Evolutionary conservation across 2,329 filamentous ascomycete genomes (phyloP), one percentile per base, ranked within the genome.

Genomic region (Penicillium brasilianum): DNA sequence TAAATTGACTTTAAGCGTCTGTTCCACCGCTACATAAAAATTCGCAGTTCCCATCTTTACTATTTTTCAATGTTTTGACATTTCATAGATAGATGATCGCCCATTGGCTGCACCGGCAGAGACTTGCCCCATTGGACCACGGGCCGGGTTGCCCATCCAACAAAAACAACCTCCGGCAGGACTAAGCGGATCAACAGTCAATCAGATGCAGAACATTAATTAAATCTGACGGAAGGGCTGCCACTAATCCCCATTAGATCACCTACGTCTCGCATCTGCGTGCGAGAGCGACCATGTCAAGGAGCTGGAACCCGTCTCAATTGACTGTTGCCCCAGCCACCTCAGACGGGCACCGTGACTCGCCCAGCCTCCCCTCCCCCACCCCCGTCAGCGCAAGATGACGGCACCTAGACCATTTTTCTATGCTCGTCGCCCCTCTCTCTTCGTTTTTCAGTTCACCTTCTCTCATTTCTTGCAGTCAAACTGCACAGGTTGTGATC

Each of bases 311-410:
- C 48, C 48, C 10, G 48, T 50, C 48, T 34, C 48, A 50, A 50
- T 34, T 18, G 41, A 37, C 25, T 36, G 61, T 60, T 63, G 65
- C 68, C 72, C 73, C 67, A 75, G 73, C 73, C 73, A 71, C 73
- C 71, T 58, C 63, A 55, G 67, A 62, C 39, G 32, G 50, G 34
- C 49, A 46, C 49, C 50, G 48, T 71, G 60, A 72, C 65, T 73
- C 66, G 72, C 68, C 73, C 73, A 75, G 72, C 73, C 73, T 72
- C 72, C 66, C n/a, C 59, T 20, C 44, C 49, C 55, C 28, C 39
- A n/a, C 25, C 39, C 57, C 32, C 64, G 51, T 60, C 63, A 57
- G 55, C 63, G 59, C 50, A 63, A 61, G 52, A 68, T 62, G 64
- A 66, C 58, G 43, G 52, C 56, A 61, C 48, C 37, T 39, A 37